Conservation (phyloP, 768 basidiomycete species). For the Lanmaoa rubissima region DNA sequence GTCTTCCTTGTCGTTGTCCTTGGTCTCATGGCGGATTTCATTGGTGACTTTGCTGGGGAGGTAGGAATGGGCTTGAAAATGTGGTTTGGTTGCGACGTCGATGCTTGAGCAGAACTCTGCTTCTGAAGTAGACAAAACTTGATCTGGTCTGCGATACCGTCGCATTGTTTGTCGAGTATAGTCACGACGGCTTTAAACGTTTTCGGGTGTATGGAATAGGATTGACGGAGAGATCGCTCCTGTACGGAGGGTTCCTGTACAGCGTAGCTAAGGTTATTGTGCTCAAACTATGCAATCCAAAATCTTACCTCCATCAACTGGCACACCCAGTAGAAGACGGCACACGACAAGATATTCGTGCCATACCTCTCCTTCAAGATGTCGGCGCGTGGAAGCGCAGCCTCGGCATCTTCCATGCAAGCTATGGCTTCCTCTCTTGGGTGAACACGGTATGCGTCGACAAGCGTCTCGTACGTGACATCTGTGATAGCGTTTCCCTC, state of each 20-base stretch:
- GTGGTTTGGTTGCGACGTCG: background rate
- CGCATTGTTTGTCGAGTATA: slow-evolving; percentile 27
- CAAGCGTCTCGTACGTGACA: slow-evolving; percentile 34
- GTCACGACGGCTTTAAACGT: slow-evolving; percentile 20
- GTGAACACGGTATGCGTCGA: slow-evolving; percentile 23
- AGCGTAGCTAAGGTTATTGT: background rate
- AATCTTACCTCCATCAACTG: slow-evolving; percentile 36
- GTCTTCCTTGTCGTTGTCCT: background rate
- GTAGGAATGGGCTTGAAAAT: background rate
- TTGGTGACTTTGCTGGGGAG: slow-evolving; percentile 21
- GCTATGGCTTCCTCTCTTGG: slow-evolving; percentile 19
- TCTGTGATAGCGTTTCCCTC: background rate
- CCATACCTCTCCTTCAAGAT: slow-evolving; percentile 23
- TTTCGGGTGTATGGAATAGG: slow-evolving; percentile 13
- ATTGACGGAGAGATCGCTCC: slow-evolving; percentile 18
- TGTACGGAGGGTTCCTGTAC: slow-evolving; percentile 23
- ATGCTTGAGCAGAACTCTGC: background rate
- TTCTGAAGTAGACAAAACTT: slow-evolving; percentile 11
- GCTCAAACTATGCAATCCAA: background rate
- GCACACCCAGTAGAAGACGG: slow-evolving; percentile 48
- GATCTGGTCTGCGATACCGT: slow-evolving; percentile 24
- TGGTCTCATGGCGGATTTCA: slow-evolving; percentile 19
- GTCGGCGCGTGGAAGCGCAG: slow-evolving; percentile 9
- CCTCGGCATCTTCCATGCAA: slow-evolving; percentile 38
- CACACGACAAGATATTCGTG: slow-evolving; percentile 30